Conservation (phyloP, 768 basidiomycete species). For the button mushroom (Agaricus bisporus) region DNA sequence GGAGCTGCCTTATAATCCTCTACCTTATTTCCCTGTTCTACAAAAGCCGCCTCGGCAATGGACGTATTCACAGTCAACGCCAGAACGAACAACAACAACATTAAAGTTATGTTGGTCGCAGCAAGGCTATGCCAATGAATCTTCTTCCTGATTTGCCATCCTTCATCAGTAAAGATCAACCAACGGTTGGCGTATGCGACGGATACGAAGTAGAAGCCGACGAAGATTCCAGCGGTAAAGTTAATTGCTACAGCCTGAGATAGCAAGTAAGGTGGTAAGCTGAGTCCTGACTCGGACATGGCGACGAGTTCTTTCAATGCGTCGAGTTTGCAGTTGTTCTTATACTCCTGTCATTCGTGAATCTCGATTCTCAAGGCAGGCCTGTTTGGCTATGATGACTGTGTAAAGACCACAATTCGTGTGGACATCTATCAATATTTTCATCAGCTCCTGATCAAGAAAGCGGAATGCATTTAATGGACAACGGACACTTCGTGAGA, state of each 20-base stretch:
- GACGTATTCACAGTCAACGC: neutral
- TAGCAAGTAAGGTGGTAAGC: neutral
- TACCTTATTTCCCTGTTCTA: neutral
- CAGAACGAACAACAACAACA: neutral
- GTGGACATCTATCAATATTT: too few species aligned
- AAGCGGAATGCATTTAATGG: too few species aligned
- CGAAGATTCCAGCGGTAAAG: neutral
- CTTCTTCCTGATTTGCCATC: slow-evolving; percentile 1
- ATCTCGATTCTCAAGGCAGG: too few species aligned
- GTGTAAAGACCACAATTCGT: too few species aligned
- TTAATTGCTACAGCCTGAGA: neutral
- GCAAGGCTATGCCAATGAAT: neutral
- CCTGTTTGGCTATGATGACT: too few species aligned
- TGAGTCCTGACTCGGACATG: too few species aligned
- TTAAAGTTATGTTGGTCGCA: neutral
- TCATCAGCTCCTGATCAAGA: too few species aligned
- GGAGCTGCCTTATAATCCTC: too few species aligned
- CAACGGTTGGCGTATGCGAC: neutral
- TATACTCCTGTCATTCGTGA: too few species aligned
- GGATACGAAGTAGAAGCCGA: neutral
- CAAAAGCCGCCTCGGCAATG: neutral
- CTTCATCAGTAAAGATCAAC: slow-evolving; percentile 7
- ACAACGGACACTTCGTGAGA: too few species aligned
- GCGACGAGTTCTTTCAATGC: too few species aligned
- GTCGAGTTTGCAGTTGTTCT: too few species aligned